Evolutionary conservation across 345 rosid species (phyloP).

Genomic region (Firmiana major): DNA sequence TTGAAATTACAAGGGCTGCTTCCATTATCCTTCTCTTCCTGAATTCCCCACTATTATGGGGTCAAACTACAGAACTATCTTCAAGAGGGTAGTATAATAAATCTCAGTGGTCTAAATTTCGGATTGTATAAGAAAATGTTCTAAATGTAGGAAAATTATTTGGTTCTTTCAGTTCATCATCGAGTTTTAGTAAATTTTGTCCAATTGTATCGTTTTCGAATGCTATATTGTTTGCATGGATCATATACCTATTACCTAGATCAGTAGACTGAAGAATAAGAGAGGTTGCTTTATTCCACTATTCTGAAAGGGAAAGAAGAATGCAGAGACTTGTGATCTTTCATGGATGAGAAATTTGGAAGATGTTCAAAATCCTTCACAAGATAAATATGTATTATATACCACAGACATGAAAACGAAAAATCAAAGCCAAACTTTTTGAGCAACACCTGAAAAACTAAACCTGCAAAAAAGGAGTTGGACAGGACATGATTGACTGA

Average conservation of each 20-base stretch:
- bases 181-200: not conserved
- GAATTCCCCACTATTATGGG: too few species aligned
- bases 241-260: not conserved
- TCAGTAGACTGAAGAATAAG: not conserved
- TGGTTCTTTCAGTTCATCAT: not conserved
- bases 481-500: constrained; percentile 20
- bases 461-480: constrained; percentile 22
- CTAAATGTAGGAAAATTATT: too few species aligned
- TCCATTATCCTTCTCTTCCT: not conserved
- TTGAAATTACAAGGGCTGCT: not conserved
- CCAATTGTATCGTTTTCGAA: not conserved
- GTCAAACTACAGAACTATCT: not conserved
- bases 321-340: not conserved
- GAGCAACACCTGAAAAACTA: constrained; percentile 15
- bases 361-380: not conserved
- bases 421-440: constrained; percentile 4
- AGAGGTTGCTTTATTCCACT: not conserved
- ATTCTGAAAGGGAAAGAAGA: not conserved
- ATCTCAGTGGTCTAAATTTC: too few species aligned
- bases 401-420: not conserved
- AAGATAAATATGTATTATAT: constrained; percentile 1
- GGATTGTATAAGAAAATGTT: too few species aligned
- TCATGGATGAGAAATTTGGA: not conserved
- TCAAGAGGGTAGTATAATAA: too few species aligned
- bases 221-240: not conserved